Percentiles rank a stretch among this genome's conserved stretches.
These are phyloP conservation scores for Mortierella sp. DNA, from an alignment of 371 early-diverging fungal species.

Conservation along the genomic window DNA sequence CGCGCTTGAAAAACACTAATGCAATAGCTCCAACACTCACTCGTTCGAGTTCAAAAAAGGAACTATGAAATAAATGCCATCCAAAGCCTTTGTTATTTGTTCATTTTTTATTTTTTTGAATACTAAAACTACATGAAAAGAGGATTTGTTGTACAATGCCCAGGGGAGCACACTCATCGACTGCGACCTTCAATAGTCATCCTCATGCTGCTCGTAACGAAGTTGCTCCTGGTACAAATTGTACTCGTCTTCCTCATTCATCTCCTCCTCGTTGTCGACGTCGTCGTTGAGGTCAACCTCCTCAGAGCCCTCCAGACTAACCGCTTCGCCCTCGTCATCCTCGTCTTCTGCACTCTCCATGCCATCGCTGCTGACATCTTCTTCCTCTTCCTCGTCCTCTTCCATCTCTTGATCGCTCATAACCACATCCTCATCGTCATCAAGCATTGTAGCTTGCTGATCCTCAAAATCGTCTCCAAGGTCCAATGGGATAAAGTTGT, in stretches of 20 bases:
- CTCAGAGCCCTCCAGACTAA: neutral
- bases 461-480: conserved; percentile 31
- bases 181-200: conserved; percentile 11
- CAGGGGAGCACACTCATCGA: neutral
- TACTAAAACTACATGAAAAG: neutral
- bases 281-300: conserved; percentile 10
- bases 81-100: neutral
- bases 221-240: conserved; percentile 18
- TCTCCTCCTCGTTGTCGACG: conserved; percentile 16
- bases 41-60: no score
- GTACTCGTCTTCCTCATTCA: conserved; percentile 27
- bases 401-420: conserved; percentile 31
- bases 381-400: conserved; percentile 37
- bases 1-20: neutral
- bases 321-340: conserved; percentile 26
- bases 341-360: conserved; percentile 29
- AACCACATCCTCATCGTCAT: conserved; percentile 31
- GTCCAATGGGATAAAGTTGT: conserved; percentile 52
- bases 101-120: neutral
- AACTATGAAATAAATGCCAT: neutral
- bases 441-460: conserved; percentile 21
- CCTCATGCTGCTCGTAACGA: conserved; percentile 17
- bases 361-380: conserved; percentile 22
- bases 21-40: no score
- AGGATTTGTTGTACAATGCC: neutral